Conservation (phyloP, 495 filamentous ascomycete species). For the Xylaria intraflava region DNA sequence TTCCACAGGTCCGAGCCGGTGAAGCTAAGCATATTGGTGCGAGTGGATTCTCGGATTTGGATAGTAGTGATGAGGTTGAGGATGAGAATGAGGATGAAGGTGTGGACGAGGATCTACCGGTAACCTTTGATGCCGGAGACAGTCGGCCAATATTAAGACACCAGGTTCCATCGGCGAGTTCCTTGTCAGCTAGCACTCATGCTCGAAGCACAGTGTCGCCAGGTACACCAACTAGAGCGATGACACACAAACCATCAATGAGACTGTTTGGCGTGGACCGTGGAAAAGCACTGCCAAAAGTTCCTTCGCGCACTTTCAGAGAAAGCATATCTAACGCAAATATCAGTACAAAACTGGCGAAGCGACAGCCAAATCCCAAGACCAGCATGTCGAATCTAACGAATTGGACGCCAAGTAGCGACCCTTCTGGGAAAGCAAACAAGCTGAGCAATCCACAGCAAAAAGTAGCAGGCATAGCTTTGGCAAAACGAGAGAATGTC, state of each 20-base stretch:
- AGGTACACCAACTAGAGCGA: background rate
- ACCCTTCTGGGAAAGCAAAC: conserved; percentile 26
- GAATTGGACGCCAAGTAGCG: conserved; percentile 31
- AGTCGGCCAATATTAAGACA: background rate
- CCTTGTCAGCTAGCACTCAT: background rate
- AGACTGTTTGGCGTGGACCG: background rate
- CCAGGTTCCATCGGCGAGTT: background rate
- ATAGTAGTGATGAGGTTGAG: conserved; percentile 16
- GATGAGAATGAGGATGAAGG: background rate
- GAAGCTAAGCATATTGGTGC: background rate
- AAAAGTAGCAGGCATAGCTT: conserved; percentile 19
- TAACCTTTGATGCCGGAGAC: conserved; percentile 7
- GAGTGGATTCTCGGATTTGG: background rate
- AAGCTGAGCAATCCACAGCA: conserved; percentile 16
- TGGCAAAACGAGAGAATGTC: conserved; percentile 22
- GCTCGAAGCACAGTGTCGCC: background rate
- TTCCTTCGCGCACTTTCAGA: background rate
- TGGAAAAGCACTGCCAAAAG: background rate
- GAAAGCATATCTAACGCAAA: background rate
- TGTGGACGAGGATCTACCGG: conserved; percentile 3
- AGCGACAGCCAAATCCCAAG: conserved; percentile 18
- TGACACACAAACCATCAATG: background rate
- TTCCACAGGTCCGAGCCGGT: background rate
- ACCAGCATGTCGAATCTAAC: conserved; percentile 9
- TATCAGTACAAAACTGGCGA: conserved; percentile 10